phyloP scores from a whole-genome alignment of 306 rosid species.

The Gastrolobium villosum region DNA sequence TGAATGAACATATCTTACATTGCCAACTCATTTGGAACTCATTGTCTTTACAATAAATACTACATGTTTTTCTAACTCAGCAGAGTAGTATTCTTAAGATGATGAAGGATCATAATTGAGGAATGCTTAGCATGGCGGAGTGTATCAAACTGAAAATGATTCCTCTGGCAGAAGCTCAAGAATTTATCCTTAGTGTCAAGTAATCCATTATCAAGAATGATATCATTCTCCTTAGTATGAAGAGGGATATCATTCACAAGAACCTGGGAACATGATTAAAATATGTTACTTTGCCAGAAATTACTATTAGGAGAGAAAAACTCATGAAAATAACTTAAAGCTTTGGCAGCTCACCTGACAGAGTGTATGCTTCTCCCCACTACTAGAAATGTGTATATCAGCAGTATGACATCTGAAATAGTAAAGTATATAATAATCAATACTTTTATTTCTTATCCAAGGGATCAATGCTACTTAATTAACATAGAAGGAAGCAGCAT shows the following conservation, averaged over 20 bases:
- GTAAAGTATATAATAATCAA: conserved; percentile 26
- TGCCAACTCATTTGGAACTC: conserved; percentile 48
- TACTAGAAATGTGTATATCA: conserved; percentile 53
- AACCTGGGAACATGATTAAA: conserved; percentile 51
- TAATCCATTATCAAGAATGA: conserved; percentile 50
- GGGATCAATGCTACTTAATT: background rate
- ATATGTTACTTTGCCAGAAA: background rate
- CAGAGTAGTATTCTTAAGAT: conserved; percentile 41
- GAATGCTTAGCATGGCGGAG: conserved; percentile 78
- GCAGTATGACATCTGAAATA: conserved; percentile 56
- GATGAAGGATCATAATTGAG: conserved; percentile 64
- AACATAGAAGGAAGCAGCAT: background rate
- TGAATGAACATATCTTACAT: conserved; percentile 61
- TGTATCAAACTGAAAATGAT: conserved; percentile 67
- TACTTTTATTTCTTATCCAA: background rate
- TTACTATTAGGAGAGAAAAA: background rate
- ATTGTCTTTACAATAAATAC: conserved; percentile 51
- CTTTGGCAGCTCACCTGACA: conserved; percentile 51
- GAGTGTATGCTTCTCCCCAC: conserved; percentile 58
- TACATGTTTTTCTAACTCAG: conserved; percentile 34
- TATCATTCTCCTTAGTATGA: conserved; percentile 62
- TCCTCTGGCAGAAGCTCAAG: conserved; percentile 61
- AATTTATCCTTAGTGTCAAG: conserved; percentile 55
- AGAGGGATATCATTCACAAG: conserved; percentile 47
- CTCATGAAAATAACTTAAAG: conserved; percentile 13